Evolutionary conservation across 768 basidiomycete genomes (phyloP).

Genomic region (Hygrophorus pudorinus): DNA sequence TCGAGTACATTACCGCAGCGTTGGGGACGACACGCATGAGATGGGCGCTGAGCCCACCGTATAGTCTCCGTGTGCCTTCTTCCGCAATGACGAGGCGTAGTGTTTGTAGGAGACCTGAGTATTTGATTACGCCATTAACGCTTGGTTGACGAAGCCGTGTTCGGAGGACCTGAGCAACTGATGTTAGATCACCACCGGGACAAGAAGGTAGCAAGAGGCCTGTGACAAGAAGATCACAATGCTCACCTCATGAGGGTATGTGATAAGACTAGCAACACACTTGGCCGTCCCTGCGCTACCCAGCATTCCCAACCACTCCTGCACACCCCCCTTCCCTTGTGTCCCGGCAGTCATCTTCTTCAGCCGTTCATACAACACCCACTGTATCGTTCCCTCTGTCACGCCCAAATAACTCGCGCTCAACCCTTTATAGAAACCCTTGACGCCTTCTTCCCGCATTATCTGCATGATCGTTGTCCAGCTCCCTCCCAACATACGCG

Average conservation of each 20-base stretch:
- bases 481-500: constrained; percentile 39
- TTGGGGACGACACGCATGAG: constrained; percentile 96
- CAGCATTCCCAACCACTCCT: constrained; percentile 74
- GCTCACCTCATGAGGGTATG: constrained; percentile 94
- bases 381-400: constrained; percentile 93
- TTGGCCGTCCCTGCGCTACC: constrained; percentile 91
- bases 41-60: constrained; percentile 90
- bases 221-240: background rate
- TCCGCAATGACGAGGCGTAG: constrained; percentile 78
- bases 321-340: constrained; percentile 45
- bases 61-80: constrained; percentile 79
- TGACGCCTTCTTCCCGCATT: constrained; percentile 67
- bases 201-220: constrained; percentile 4
- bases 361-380: constrained; percentile 91
- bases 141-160: constrained; percentile 88
- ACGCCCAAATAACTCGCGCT: constrained; percentile 94
- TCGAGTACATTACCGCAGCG: constrained; percentile 93
- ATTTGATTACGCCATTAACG: constrained; percentile 69
- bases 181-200: background rate
- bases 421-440: constrained; percentile 91
- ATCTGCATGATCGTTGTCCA: constrained; percentile 63
- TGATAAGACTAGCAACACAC: constrained; percentile 86
- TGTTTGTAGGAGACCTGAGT: constrained; percentile 80
- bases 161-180: constrained; percentile 58
- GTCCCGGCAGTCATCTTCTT: constrained; percentile 54